phyloP scores from a whole-genome alignment of 164 flowering plant genomes.

The Piper betle region DNA sequence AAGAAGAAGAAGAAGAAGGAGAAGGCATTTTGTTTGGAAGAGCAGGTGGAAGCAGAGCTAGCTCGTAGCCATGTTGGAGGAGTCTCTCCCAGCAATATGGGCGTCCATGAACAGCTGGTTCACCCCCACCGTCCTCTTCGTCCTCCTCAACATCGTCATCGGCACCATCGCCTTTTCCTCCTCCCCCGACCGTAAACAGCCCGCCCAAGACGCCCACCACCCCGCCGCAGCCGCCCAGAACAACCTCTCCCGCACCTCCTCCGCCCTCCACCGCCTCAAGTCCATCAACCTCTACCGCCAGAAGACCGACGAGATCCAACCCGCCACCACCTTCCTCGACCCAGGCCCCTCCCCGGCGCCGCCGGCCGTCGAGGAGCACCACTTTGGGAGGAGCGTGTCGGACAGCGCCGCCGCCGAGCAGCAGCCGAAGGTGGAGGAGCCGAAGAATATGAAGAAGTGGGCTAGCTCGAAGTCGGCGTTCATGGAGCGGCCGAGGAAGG shows the following conservation, averaged over 20 bases:
- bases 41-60: no score
- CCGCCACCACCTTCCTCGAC: not conserved
- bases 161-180: conserved; percentile 40
- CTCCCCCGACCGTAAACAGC: conserved; percentile 4
- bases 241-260: conserved; percentile 19
- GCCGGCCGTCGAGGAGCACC: not conserved
- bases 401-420: conserved; percentile 6
- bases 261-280: conserved; percentile 28
- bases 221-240: not conserved
- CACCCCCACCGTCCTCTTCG: conserved; percentile 54
- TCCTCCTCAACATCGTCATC: conserved; percentile 46
- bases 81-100: conserved; percentile 16
- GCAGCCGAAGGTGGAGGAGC: conserved; percentile 4
- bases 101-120: conserved; percentile 39
- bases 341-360: no score
- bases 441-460: conserved; percentile 22
- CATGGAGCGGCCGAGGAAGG: conserved; percentile 4
- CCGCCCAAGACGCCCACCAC: not conserved
- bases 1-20: no score
- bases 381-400: conserved; percentile 6
- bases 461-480: conserved; percentile 12
- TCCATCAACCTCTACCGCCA: conserved; percentile 25
- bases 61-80: conserved; percentile 10
- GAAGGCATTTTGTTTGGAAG: no score
- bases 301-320: conserved; percentile 9